These are phyloP conservation scores for Malassezia psittaci DNA, from an alignment of 1,284 basidiomycete genomes.

Conservation along the genomic window DNA sequence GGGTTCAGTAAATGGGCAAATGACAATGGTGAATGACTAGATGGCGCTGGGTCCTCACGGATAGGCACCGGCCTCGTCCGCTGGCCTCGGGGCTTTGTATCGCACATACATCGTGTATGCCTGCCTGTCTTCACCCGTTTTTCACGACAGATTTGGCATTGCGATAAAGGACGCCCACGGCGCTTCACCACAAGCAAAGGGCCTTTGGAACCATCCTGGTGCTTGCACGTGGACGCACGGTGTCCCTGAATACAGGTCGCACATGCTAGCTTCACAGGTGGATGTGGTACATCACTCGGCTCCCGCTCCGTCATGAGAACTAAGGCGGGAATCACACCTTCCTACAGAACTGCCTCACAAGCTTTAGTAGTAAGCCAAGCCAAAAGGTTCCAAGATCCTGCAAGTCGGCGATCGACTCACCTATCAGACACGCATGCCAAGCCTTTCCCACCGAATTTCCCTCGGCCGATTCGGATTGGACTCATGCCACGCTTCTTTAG, in stretches of 20 bases:
- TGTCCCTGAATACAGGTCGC: slow-evolving; percentile 39
- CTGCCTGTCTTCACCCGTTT: slow-evolving; percentile 26
- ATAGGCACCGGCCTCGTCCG: neutral
- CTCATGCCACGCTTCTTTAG: no score
- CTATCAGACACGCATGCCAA: slow-evolving; percentile 1
- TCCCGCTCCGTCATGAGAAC: neutral
- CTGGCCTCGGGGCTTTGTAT: neutral
- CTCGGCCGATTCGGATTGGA: no score
- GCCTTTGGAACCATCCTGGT: slow-evolving; percentile 38
- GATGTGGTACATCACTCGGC: neutral
- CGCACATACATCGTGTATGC: slow-evolving; percentile 28
- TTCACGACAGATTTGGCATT: slow-evolving; percentile 34
- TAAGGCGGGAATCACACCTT: neutral
- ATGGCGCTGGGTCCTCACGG: neutral
- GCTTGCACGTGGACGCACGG: slow-evolving; percentile 33
- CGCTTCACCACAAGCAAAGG: slow-evolving; percentile 30
- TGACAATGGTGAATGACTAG: slow-evolving; percentile 16
- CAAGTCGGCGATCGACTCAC: neutral
- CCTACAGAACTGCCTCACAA: neutral
- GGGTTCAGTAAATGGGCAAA: slow-evolving; percentile 35
- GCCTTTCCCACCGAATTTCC: neutral
- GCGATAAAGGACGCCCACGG: slow-evolving; percentile 34
- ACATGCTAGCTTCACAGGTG: slow-evolving; percentile 34
- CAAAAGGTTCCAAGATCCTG: neutral
- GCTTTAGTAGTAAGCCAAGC: neutral